Conservation (phyloP, 2,329 filamentous ascomycete genomes). For the Fusarium newnesense region DNA sequence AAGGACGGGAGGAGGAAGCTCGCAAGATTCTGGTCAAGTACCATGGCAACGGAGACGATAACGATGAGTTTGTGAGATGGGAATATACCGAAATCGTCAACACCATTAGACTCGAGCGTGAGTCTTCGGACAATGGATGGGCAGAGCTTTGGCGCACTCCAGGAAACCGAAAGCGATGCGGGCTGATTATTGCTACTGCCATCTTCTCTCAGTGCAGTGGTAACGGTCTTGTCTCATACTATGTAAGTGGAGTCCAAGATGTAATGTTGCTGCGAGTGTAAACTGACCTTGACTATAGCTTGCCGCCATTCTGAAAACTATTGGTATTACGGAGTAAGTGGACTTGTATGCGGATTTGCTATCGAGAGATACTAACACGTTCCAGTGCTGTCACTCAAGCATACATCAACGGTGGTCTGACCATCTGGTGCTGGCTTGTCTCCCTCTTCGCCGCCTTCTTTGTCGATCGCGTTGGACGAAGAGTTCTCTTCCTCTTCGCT, state of each 20-base stretch:
- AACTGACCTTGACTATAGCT: slow-evolving; percentile 8
- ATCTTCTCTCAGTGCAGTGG: slow-evolving; percentile 41
- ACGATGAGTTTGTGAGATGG: slow-evolving; percentile 32
- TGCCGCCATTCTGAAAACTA: slow-evolving; percentile 34
- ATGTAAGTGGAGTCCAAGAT: slow-evolving; percentile 5
- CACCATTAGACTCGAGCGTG: slow-evolving; percentile 33
- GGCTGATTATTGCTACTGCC: slow-evolving; percentile 34
- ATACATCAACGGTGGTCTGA: slow-evolving; percentile 41
- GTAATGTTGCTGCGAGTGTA: fast-evolving
- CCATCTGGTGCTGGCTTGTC: slow-evolving; percentile 41
- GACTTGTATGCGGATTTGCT: fast-evolving
- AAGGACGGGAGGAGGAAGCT: slow-evolving; percentile 37
- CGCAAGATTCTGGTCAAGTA: slow-evolving; percentile 37
- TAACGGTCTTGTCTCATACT: slow-evolving; percentile 40
- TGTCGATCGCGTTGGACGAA: slow-evolving; percentile 38
- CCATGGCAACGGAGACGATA: slow-evolving; percentile 30
- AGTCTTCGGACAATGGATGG: slow-evolving; percentile 26
- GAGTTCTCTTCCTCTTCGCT: slow-evolving; percentile 39
- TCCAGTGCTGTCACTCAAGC: slow-evolving; percentile 34
- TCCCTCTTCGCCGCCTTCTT: slow-evolving; percentile 40
- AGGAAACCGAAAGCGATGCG: slow-evolving; percentile 38
- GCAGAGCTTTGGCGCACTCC: slow-evolving; percentile 32
- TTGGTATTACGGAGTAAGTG: slow-evolving; percentile 40
- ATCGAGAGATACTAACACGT: neutral
- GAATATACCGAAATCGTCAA: slow-evolving; percentile 38